phyloP scores from a whole-genome alignment of 208 protist genomes.

The Herpetomonas samuelpessoai region DNA sequence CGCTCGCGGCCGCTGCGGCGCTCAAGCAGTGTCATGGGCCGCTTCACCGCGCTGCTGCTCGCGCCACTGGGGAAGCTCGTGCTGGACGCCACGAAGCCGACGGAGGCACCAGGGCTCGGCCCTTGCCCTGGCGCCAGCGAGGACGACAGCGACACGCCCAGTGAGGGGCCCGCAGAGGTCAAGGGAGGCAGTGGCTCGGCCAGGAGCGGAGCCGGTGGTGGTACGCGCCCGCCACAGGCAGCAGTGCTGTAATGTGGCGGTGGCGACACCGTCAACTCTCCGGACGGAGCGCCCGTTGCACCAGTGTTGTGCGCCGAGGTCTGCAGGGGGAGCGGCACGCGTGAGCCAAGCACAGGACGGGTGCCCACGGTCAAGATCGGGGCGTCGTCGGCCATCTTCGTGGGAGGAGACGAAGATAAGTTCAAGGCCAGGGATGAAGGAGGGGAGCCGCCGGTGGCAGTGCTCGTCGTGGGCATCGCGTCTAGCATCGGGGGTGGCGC shows the following conservation, averaged over 20 bases:
- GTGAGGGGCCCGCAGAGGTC: conserved; percentile 1
- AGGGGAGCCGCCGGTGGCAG: neutral
- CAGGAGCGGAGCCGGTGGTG: neutral
- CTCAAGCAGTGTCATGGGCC: conserved; percentile 68
- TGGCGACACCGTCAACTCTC: neutral
- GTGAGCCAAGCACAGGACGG: no score
- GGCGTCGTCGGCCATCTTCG: no score
- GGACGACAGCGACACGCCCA: conserved; percentile 1
- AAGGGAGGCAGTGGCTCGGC: conserved; percentile 3
- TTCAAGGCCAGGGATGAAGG: neutral
- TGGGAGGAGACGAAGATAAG: no score
- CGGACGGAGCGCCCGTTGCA: no score
- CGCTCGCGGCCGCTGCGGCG: conserved; percentile 52
- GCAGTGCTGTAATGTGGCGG: neutral
- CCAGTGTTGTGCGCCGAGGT: no score
- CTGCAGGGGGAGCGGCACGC: no score
- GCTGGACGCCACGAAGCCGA: neutral
- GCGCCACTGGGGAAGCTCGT: no score
- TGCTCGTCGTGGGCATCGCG: neutral
- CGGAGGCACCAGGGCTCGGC: conserved; percentile 4
- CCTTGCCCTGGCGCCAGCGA: conserved; percentile 1
- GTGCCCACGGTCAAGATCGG: no score
- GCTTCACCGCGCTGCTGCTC: neutral
- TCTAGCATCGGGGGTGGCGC: neutral
- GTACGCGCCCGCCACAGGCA: neutral